These are phyloP conservation scores for Peronosclerospora sorghi DNA, from an alignment of 352 stramenopile genomes.

Conservation along the genomic window DNA sequence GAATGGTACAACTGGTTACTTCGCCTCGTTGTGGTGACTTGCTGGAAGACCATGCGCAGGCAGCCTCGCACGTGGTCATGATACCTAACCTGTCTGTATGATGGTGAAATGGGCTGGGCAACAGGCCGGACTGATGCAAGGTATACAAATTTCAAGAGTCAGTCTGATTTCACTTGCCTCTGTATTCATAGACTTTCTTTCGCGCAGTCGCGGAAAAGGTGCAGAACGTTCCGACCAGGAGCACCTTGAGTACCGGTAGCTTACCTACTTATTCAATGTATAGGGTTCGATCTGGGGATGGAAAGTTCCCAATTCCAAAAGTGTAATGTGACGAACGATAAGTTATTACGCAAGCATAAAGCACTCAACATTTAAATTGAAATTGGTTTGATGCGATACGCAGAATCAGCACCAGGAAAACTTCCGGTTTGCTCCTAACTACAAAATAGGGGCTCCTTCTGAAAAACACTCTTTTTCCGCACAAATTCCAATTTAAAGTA, in stretches of 20 bases:
- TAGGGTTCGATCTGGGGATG: neutral
- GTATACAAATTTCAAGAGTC: conserved; percentile 4
- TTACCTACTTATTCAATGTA: neutral
- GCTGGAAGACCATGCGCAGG: conserved; percentile 1
- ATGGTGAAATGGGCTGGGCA: conserved; percentile 5
- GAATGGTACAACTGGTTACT: conserved; percentile 10
- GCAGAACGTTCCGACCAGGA: conserved; percentile 8
- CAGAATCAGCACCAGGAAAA: too few species aligned
- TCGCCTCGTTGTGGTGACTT: conserved; percentile 2
- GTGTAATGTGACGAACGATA: too few species aligned
- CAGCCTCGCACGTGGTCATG: conserved; percentile 6
- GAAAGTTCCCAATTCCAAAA: too few species aligned
- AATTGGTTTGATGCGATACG: too few species aligned
- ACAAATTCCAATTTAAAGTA: too few species aligned
- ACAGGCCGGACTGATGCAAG: neutral
- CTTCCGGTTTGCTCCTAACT: too few species aligned
- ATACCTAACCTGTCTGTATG: neutral
- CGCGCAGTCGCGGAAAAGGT: conserved; percentile 3
- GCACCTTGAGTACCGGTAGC: neutral
- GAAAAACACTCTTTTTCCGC: too few species aligned
- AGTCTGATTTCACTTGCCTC: conserved; percentile 6
- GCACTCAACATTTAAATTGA: too few species aligned
- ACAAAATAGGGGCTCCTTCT: too few species aligned
- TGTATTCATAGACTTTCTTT: conserved; percentile 4
- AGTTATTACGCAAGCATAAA: too few species aligned